These are phyloP conservation scores for Rhynchospora pubera DNA, from an alignment of 176 grass and related monocot species.

Conservation along the genomic window DNA sequence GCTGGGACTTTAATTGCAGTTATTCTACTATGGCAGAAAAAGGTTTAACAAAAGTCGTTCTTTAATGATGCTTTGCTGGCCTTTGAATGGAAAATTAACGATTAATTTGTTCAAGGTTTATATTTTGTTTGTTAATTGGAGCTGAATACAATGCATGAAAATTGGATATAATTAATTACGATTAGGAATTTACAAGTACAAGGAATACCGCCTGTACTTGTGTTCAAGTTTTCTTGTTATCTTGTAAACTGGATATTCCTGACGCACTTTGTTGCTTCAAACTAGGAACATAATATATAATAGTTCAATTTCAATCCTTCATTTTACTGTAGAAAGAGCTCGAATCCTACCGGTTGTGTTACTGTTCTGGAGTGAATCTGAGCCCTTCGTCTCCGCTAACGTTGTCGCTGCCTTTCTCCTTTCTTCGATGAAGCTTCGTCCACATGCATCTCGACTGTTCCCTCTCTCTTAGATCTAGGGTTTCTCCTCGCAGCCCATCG, in stretches of 20 bases:
- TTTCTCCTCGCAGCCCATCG: too few relatives aligned
- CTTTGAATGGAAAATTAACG: not conserved
- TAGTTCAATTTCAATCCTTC: too few relatives aligned
- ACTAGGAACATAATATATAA: too few relatives aligned
- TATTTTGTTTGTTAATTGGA: not conserved
- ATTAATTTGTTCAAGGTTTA: not conserved
- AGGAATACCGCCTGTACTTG: not conserved
- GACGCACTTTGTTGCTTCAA: not conserved
- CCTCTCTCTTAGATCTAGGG: too few relatives aligned
- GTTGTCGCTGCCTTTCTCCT: too few relatives aligned
- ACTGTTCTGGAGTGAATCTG: too few relatives aligned
- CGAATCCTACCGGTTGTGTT: too few relatives aligned
- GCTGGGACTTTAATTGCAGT: slow-evolving; percentile 2
- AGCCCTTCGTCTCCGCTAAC: too few relatives aligned
- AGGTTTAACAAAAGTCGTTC: not conserved
- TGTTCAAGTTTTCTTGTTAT: not conserved
- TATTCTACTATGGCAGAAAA: not conserved
- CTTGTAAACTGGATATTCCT: not conserved
- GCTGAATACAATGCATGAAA: not conserved
- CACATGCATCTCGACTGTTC: too few relatives aligned
- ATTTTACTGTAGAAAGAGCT: too few relatives aligned
- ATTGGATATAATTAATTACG: not conserved
- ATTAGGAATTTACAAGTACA: not conserved
- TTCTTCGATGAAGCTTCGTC: too few relatives aligned
- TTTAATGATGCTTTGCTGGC: not conserved